Base-by-base conservation (phyloP, 192 early-diverging fungal genomes). In the Coemansia sp. region DNA sequence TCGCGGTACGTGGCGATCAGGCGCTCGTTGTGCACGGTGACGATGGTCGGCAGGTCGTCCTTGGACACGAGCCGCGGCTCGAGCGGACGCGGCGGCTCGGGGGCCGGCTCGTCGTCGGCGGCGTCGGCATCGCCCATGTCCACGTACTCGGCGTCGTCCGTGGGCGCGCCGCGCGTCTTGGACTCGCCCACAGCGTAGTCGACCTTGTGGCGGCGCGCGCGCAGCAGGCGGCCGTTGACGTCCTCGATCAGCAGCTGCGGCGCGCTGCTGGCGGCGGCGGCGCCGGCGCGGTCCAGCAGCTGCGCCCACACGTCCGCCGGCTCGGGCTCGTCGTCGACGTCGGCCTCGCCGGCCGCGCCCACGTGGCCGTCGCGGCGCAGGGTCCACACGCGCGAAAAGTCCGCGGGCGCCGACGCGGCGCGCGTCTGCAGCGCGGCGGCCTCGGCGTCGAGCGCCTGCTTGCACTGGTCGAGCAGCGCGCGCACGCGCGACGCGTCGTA, bases 321-420 rank as follows among this genome's bases (percentile, higher is more conserved):
- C n/a, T 4, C 40, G 15, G 6, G 17, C 21, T 46, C 1, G 2
- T 19, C 17, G 9, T 52, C 43, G 15, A 43, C 46, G 2, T 7
- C 27, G 10, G 12, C n/a, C 20, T 11, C 55, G 14, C 1, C 31
- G 45, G 30, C 23, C 8, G 34, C 49, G 15, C 5, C n/a, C 21
- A 53, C 0, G 6, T 25, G 6, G 14, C 68, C 53, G 8, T 29
- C 42, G 2, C 21, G 15, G 17, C 56, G 43, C 34, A 64, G 45
- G 15, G 36, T 38, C 63, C 70, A 74, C 26, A 74, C 56, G 4
- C 70, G 64, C 20, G 62, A 29, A 48, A 67, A 60, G 2, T 55
- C 45, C 0, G 58, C 47, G 4, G 29, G 29, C 10, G 17, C 30
- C 8, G 47, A 49, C 15, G 28, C 28, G 4, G 11, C 15, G 5